Conservation (phyloP, 805 yeast genomes). For the Wickerhamomyces kurtzmanii region DNA sequence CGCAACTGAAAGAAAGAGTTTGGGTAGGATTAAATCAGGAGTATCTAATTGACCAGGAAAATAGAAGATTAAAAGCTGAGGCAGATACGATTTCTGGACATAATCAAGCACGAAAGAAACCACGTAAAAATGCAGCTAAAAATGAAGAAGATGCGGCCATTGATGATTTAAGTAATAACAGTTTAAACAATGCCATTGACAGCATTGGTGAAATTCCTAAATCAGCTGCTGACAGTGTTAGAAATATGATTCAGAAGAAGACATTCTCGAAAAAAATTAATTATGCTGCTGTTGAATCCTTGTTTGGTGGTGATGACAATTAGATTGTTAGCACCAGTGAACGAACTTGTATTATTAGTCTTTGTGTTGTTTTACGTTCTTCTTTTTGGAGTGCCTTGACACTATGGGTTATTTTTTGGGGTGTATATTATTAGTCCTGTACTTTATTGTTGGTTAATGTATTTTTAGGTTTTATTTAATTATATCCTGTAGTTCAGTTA, state of each 20-base stretch:
- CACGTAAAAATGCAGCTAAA: constrained; percentile 13
- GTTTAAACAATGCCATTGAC: constrained; percentile 31
- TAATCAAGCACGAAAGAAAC: constrained; percentile 36
- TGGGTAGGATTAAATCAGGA: constrained; percentile 92
- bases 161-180: constrained; percentile 20
- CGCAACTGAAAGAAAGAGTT: constrained; percentile 63
- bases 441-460: too few relatives aligned
- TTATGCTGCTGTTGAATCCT: constrained; percentile 65
- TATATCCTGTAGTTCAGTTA: too few relatives aligned
- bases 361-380: too few relatives aligned
- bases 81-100: constrained; percentile 86
- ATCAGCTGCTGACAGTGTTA: constrained; percentile 77
- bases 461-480: too few relatives aligned
- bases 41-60: constrained; percentile 75
- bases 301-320: constrained; percentile 19
- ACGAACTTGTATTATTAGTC: too few relatives aligned
- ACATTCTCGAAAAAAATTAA: constrained; percentile 84
- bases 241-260: constrained; percentile 64
- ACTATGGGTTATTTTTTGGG: too few relatives aligned
- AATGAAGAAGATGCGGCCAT: constrained; percentile 22
- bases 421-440: too few relatives aligned
- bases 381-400: too few relatives aligned
- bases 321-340: too few relatives aligned
- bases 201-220: constrained; percentile 29
- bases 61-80: constrained; percentile 71